Evolutionary conservation across 805 yeast species (phyloP), one percentile per base, ranked within the genome.

Genomic region (Ogataea dorogensis): DNA sequence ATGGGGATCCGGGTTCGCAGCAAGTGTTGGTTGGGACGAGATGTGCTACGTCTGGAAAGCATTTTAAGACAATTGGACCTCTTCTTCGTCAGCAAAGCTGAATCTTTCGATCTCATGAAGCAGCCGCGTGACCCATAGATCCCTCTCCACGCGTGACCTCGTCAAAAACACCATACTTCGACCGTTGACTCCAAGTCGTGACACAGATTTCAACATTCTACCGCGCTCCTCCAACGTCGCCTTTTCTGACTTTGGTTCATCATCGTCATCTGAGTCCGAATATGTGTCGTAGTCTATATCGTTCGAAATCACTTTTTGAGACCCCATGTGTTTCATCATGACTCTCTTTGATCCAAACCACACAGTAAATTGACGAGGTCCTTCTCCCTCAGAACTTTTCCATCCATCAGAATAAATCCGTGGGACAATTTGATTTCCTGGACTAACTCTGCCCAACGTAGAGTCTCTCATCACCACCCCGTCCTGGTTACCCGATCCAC

Each of bases 1-100:
- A 33, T 91, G 97, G 97, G 98, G 98, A 3, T 81, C 79, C 49
- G 97, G 97, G 1, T 89, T 93, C 88, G 88, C 83, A 12, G 95
- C 93, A 7, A 81, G 96, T 11, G 81, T 89, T 0, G 96, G 96
- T 2, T 91, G 96, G 96, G 98, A 91, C 64, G 95, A 91, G 54
- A 87, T 86, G 83, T 81, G 88, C 5, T 81, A 83, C 55, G 73
- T 93, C 6, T 93, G 95, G 95, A 88, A 84, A 49, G 76, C 85
- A 1, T 73, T 75, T 16, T 42, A 43, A 31, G 17, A 14, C 10
- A 53, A 21, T 16, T 41, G 45, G 24, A 53, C 33, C 19, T 44
- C 48, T 7, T 53, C 53, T 5, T 50, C 47, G 11, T 45, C 44
- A 2, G 33, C 38, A 12, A 23, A 23, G 1, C 63, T 49, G 46